Conservation (phyloP, 2,329 filamentous ascomycete species). For the Fusarium nurragi region DNA sequence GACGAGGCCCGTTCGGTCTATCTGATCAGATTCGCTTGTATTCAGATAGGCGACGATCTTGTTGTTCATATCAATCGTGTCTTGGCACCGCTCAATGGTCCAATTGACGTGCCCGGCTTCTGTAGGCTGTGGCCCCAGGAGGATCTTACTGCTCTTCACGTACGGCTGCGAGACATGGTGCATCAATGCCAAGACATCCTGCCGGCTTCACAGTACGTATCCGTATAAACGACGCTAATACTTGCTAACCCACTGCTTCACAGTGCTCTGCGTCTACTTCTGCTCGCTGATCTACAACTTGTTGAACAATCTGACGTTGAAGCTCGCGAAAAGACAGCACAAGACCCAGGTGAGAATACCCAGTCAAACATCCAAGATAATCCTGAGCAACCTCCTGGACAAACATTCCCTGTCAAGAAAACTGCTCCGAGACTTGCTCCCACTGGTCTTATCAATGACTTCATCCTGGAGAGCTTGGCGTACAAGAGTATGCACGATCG, state of each 20-base stretch:
- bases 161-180: slow-evolving; percentile 32
- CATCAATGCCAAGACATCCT: slow-evolving; percentile 16
- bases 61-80: slow-evolving; percentile 35
- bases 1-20: background rate
- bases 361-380: background rate
- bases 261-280: background rate
- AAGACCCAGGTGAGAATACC: background rate
- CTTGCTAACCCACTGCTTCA: background rate
- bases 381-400: background rate
- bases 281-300: background rate
- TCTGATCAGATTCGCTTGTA: slow-evolving; percentile 29
- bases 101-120: slow-evolving; percentile 14
- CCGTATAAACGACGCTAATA: background rate
- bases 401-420: background rate
- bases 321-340: background rate
- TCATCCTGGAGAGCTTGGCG: slow-evolving; percentile 46
- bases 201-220: slow-evolving; percentile 13
- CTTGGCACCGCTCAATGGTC: background rate
- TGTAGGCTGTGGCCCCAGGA: slow-evolving; percentile 31
- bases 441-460: slow-evolving; percentile 43
- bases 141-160: slow-evolving; percentile 30
- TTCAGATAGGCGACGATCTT: slow-evolving; percentile 43
- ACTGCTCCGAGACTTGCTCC: slow-evolving; percentile 15
- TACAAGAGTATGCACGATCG: slow-evolving; percentile 48
- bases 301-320: background rate